phyloP scores from a whole-genome alignment of 139 green algal genomes.

The Haematococcus sp. region DNA sequence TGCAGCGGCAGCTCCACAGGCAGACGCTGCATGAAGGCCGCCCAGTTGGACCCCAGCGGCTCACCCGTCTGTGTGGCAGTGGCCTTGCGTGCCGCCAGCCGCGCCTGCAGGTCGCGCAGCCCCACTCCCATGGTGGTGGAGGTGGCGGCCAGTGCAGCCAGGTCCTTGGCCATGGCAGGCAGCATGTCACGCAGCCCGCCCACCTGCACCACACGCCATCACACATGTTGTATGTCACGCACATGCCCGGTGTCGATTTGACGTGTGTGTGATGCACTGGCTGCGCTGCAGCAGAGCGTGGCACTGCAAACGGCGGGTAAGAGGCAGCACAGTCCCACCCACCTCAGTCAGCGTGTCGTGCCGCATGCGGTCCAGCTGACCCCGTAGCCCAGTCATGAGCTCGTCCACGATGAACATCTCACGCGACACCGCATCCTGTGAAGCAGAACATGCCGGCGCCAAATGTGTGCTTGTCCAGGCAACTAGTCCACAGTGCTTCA shows the following conservation, averaged over 20 bases:
- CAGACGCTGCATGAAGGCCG: conserved; percentile 9
- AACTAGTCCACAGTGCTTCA: too few relatives aligned
- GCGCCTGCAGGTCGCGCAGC: not conserved
- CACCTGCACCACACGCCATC: too few relatives aligned
- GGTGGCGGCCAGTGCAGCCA: not conserved
- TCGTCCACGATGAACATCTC: not conserved
- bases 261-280: too few relatives aligned
- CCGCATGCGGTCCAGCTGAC: not conserved
- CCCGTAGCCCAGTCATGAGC: not conserved
- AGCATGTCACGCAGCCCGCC: not conserved
- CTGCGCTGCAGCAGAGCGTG: too few relatives aligned
- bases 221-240: too few relatives aligned
- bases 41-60: not conserved
- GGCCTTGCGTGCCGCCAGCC: conserved; percentile 11
- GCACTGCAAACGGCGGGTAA: not conserved
- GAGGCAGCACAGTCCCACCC: too few relatives aligned
- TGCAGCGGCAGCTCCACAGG: conserved; percentile 8
- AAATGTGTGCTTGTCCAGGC: too few relatives aligned
- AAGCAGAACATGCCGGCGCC: too few relatives aligned
- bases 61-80: not conserved
- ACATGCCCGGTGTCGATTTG: too few relatives aligned
- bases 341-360: too few relatives aligned
- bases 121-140: conserved; percentile 4
- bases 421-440: conserved; percentile 4
- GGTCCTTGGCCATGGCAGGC: not conserved